These are phyloP conservation scores for Perkinsus marinus DNA, from an alignment of 169 alveolate species.

Conservation along the genomic window DNA sequence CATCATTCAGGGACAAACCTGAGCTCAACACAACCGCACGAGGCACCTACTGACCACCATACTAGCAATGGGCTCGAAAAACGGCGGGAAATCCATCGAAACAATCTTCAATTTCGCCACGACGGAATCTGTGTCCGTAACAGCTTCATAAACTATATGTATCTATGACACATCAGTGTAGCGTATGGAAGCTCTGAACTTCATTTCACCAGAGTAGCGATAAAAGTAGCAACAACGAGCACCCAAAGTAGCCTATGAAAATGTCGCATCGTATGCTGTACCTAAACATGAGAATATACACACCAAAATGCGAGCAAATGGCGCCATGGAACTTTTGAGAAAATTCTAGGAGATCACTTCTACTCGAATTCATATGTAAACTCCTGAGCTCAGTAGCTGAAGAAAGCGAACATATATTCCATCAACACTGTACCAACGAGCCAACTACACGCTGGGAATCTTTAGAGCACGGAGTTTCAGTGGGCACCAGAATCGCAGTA, in stretches of 20 bases:
- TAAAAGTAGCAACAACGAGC: background rate
- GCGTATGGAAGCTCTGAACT: background rate
- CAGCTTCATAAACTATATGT: background rate
- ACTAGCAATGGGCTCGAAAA: background rate
- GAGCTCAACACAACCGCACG: background rate
- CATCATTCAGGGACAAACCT: background rate
- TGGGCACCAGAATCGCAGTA: background rate
- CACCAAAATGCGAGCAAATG: too few species aligned
- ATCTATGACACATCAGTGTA: background rate
- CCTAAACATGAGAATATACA: too few species aligned
- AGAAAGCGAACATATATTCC: too few species aligned
- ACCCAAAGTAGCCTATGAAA: background rate
- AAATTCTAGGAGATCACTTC: too few species aligned
- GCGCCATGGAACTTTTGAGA: too few species aligned
- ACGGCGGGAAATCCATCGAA: background rate
- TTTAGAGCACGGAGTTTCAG: background rate
- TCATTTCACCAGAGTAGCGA: background rate
- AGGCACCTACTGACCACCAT: background rate
- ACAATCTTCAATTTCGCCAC: background rate
- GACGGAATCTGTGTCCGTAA: background rate
- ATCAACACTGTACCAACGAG: background rate
- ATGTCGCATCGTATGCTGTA: background rate
- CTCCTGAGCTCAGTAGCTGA: too few species aligned
- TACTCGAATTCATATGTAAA: too few species aligned
- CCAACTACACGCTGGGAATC: background rate